Evolutionary conservation across 495 filamentous ascomycete species (phyloP).

Genomic region (Neurospora sublineolata): DNA sequence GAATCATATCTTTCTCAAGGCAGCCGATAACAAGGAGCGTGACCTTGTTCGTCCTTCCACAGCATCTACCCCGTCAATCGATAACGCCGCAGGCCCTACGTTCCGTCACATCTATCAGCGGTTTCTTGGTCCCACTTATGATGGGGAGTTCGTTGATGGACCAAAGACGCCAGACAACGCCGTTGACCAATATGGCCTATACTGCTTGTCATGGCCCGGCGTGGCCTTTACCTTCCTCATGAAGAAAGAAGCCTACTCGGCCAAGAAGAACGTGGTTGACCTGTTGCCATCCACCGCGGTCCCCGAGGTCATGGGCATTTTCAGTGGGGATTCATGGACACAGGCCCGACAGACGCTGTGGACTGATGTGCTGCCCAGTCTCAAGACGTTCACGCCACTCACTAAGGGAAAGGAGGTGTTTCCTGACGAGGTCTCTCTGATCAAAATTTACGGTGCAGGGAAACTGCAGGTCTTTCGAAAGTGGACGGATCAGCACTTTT

Average conservation of each 20-base stretch:
- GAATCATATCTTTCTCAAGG: conserved; percentile 67
- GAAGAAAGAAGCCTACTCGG: conserved; percentile 61
- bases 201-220: conserved; percentile 86
- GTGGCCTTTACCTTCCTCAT: conserved; percentile 86
- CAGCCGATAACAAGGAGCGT: conserved; percentile 59
- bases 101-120: conserved; percentile 89
- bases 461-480: conserved; percentile 62
- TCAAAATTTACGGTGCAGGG: conserved; percentile 63
- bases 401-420: conserved; percentile 50
- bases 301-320: conserved; percentile 72
- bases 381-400: conserved; percentile 37
- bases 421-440: conserved; percentile 72
- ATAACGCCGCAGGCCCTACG: conserved; percentile 51
- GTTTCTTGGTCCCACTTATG: conserved; percentile 81
- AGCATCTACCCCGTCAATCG: conserved; percentile 19
- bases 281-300: conserved; percentile 70
- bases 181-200: conserved; percentile 36
- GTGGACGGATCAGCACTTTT: conserved; percentile 44
- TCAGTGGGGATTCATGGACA: conserved; percentile 79
- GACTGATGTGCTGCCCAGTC: conserved; percentile 56
- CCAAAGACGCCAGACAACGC: conserved; percentile 14
- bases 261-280: conserved; percentile 73
- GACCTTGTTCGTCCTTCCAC: conserved; percentile 62
- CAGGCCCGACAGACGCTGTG: conserved; percentile 66
- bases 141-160: conserved; percentile 65